phyloP scores from a whole-genome alignment of 768 basidiomycete genomes.

The Cantharellus anzutake region DNA sequence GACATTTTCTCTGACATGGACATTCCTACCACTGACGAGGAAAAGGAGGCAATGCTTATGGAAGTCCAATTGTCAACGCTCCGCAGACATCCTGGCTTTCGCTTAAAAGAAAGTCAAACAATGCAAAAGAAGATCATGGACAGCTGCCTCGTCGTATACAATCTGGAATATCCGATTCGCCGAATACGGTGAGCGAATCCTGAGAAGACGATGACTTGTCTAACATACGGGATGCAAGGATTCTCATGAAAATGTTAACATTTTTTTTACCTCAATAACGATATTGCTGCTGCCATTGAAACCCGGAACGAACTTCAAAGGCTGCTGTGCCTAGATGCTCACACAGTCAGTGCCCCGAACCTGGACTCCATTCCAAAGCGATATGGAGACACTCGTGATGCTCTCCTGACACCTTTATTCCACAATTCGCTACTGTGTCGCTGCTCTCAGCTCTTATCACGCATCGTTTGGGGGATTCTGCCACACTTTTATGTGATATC shows the following conservation, averaged over 20 bases:
- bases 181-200: too few relatives aligned
- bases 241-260: not conserved
- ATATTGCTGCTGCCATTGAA: not conserved
- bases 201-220: too few relatives aligned
- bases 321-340: not conserved
- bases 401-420: too few relatives aligned
- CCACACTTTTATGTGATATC: too few relatives aligned
- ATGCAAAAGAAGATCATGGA: too few relatives aligned
- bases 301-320: not conserved
- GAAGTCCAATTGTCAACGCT: not conserved
- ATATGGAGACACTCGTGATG: too few relatives aligned
- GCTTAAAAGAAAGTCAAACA: too few relatives aligned
- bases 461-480: slow-evolving; percentile 19
- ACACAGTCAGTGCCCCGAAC: not conserved
- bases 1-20: too few relatives aligned
- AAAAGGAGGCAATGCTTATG: not conserved
- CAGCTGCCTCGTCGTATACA: too few relatives aligned
- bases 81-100: not conserved
- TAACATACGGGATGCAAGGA: not conserved
- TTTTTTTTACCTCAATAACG: not conserved
- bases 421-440: slow-evolving; percentile 24
- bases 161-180: too few relatives aligned
- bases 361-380: too few relatives aligned
- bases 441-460: slow-evolving; percentile 56
- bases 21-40: too few relatives aligned